These are phyloP conservation scores for Nasturtium officinale DNA, from an alignment of 345 rosid species.

Conservation along the genomic window DNA sequence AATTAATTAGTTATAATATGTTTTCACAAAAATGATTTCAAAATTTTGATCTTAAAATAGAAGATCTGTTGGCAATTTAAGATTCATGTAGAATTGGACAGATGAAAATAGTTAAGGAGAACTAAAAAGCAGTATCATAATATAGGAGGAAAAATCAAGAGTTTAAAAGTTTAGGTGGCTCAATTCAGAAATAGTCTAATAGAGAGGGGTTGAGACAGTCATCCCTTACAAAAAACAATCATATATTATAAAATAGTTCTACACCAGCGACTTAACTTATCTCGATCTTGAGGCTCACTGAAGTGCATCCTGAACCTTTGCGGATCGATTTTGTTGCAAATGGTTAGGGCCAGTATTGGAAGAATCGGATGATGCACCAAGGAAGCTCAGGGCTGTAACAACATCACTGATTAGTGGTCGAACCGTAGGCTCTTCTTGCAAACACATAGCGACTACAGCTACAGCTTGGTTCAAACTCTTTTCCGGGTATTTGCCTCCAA, in stretches of 20 bases:
- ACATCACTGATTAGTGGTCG: conserved; percentile 77
- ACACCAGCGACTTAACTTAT: not conserved
- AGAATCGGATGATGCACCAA: conserved; percentile 32
- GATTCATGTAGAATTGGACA: no score
- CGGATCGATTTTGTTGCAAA: conserved; percentile 7
- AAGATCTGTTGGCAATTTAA: no score
- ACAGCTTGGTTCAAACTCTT: conserved; percentile 69
- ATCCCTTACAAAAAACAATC: not conserved
- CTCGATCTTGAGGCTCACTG: conserved; percentile 23
- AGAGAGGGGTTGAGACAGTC: no score
- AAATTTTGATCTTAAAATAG: no score
- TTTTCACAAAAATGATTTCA: no score
- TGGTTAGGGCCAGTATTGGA: not conserved
- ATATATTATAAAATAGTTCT: conserved; percentile 6
- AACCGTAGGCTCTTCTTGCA: conserved; percentile 61
- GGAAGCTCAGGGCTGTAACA: conserved; percentile 69
- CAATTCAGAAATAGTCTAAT: no score
- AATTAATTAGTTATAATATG: no score
- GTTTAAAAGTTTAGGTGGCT: no score
- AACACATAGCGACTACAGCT: conserved; percentile 83
- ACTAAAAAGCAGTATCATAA: no score
- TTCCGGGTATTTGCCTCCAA: conserved; percentile 51
- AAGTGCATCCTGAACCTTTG: not conserved
- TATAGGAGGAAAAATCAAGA: no score
- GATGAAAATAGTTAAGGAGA: no score